phyloP scores from a whole-genome alignment of 192 early-diverging fungal genomes.

The Blastocladiella britannica region DNA sequence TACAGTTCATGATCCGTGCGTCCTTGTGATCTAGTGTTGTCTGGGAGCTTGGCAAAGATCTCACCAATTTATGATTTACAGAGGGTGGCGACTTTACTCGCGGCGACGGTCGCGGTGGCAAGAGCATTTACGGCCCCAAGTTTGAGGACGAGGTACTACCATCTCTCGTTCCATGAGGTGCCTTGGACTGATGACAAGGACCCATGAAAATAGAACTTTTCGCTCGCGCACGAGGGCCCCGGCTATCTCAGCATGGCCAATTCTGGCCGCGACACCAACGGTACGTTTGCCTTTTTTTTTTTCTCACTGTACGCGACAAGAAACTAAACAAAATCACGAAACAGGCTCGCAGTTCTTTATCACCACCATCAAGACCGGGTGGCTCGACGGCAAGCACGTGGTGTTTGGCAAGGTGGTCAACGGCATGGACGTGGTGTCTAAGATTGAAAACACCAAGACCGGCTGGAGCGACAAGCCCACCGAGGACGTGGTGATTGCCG shows the following conservation, averaged over 20 bases:
- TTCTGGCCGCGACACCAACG: constrained; percentile 62
- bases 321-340: no score
- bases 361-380: constrained; percentile 64
- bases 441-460: constrained; percentile 49
- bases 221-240: constrained; percentile 47
- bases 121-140: constrained; percentile 47
- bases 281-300: constrained; percentile 6
- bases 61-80: no score
- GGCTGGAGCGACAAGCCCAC: constrained; percentile 26
- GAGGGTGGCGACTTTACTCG: constrained; percentile 58
- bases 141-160: constrained; percentile 89
- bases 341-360: constrained; percentile 90
- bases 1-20: constrained; percentile 61
- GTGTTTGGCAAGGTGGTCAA: constrained; percentile 81
- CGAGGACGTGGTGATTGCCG: constrained; percentile 39
- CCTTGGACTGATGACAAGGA: no score
- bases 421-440: constrained; percentile 48
- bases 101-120: constrained; percentile 20
- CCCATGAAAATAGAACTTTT: no score
- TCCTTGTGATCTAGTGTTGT: no score
- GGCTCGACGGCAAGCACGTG: constrained; percentile 80
- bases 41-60: no score
- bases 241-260: constrained; percentile 63
- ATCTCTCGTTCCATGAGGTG: no score
- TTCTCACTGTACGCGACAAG: constrained; percentile 4